These are phyloP conservation scores for Eurotiales sp. DNA, from an alignment of 2,329 filamentous ascomycete genomes.

Conservation along the genomic window DNA sequence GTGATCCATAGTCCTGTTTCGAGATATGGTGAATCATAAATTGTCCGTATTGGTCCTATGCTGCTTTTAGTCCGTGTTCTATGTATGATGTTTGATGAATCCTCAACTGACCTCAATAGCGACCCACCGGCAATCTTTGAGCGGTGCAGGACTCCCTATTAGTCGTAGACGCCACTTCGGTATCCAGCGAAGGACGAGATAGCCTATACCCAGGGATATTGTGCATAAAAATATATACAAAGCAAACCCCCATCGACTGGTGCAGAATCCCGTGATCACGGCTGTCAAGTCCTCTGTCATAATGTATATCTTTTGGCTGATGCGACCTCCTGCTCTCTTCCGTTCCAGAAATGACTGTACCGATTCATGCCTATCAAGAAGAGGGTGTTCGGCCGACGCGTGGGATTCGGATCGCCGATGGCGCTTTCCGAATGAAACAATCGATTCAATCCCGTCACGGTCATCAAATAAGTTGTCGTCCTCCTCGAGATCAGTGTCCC, in stretches of 20 bases:
- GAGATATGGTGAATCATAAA: conserved; percentile 72
- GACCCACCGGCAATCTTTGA: conserved; percentile 81
- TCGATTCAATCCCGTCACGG: conserved; percentile 30
- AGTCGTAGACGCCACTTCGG: conserved; percentile 80
- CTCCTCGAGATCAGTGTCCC: conserved; percentile 44
- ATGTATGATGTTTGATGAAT: not conserved
- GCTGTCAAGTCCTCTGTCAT: conserved; percentile 90
- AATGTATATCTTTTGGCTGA: conserved; percentile 90
- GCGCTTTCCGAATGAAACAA: conserved; percentile 17
- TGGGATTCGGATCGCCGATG: conserved; percentile 35
- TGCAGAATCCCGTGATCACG: conserved; percentile 86
- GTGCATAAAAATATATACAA: conserved; percentile 69
- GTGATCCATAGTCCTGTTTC: conserved; percentile 55
- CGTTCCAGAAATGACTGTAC: conserved; percentile 64
- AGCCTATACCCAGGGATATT: conserved; percentile 71
- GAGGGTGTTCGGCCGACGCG: conserved; percentile 52
- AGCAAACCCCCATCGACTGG: conserved; percentile 64
- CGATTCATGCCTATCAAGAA: conserved; percentile 70
- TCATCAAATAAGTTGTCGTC: conserved; percentile 40
- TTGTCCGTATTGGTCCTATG: conserved; percentile 89
- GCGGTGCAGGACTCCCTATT: conserved; percentile 63
- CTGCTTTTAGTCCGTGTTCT: conserved; percentile 16
- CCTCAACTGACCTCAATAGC: conserved; percentile 68
- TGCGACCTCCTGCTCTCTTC: conserved; percentile 57
- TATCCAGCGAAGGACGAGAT: conserved; percentile 83